These are phyloP conservation scores for Tetramitus jugosus DNA, from an alignment of 208 protist species.

Conservation along the genomic window DNA sequence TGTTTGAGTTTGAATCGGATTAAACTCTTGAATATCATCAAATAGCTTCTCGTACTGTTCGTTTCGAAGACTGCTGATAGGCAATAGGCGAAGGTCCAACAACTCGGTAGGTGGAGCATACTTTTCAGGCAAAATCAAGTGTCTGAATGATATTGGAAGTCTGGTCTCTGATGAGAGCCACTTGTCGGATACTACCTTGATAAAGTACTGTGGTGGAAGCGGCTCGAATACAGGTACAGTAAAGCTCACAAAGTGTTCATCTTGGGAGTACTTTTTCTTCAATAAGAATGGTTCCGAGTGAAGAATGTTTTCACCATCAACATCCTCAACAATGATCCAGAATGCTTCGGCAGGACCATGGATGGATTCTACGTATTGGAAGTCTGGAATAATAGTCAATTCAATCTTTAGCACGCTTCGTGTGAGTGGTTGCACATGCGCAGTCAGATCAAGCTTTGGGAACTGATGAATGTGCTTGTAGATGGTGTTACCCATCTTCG, in stretches of 20 bases:
- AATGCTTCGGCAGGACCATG: slow-evolving; percentile 81
- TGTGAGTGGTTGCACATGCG: slow-evolving; percentile 87
- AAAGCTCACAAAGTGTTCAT: slow-evolving; percentile 68
- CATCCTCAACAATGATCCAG: slow-evolving; percentile 90
- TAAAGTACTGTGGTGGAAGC: slow-evolving; percentile 84
- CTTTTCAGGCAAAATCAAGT: slow-evolving; percentile 78
- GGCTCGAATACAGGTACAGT: slow-evolving; percentile 94
- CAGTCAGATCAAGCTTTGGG: slow-evolving; percentile 80
- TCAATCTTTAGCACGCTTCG: slow-evolving; percentile 85
- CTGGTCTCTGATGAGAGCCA: slow-evolving; percentile 65
- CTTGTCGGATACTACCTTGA: slow-evolving; percentile 71
- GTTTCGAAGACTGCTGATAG: slow-evolving; percentile 43
- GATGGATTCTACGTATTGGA: slow-evolving; percentile 77
- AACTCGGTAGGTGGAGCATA: slow-evolving; percentile 66
- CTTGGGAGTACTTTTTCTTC: slow-evolving; percentile 56
- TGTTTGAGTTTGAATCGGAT: slow-evolving; percentile 74
- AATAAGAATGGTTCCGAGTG: slow-evolving; percentile 89
- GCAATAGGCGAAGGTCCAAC: slow-evolving; percentile 68
- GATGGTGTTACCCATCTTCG: slow-evolving; percentile 64
- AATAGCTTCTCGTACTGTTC: slow-evolving; percentile 32
- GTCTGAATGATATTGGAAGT: slow-evolving; percentile 70
- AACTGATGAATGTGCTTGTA: slow-evolving; percentile 83
- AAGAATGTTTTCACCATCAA: slow-evolving; percentile 83
- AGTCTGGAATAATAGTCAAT: slow-evolving; percentile 89
- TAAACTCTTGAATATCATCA: slow-evolving; percentile 49